Base-by-base conservation (phyloP, 2,329 filamentous ascomycete species). In the Aspergillus vadensis region DNA sequence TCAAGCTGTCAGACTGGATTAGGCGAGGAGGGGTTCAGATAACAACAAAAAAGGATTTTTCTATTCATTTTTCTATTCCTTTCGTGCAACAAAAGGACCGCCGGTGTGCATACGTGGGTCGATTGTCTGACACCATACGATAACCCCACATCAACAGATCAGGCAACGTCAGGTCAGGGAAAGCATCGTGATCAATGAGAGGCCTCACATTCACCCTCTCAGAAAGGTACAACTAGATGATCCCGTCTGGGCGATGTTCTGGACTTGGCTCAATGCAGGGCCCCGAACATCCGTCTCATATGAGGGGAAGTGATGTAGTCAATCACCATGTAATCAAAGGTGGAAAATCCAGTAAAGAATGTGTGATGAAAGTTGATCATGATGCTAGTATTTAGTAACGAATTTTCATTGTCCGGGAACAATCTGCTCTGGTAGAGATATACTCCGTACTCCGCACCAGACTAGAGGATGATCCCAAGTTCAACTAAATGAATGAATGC, bases 341-440 rank as follows among this genome's bases (percentile, higher is more conserved):
- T 17, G 47, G 19, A 15, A 36, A 36, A 14, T 23, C 41, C 41
- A 23, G 41, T 23, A 14, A 44, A 10, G 10, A 15, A 30, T 10
- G 39, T 5, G 12, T 36, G 32, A 36, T 36, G 12, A 12, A 14
- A 36, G 2, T 14, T 36, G 32, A 36, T 36, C 32, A 14, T 36
- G 32, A 44, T 19, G 21, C 41, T 44, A 10, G 27, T 30, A 27
- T 27, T 27, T 27, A 30, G 32, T 36, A 36, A 14, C 38, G 21
- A 23, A 49, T 49, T 17, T 12, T 27, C 43, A 49, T 4, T 27
- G 14, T 30, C 60, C 53, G 50, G 49, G 3, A 39, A 57, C 30
- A 32, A 12, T 32, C 30, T 60, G 61, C 55, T 60, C 19, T 63
- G 61, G 55, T 27, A 25, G 58, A 57, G 41, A 55, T 58, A 60